Evolutionary conservation across 2,329 filamentous ascomycete species (phyloP).

Genomic region (Botrytis deweyae): DNA sequence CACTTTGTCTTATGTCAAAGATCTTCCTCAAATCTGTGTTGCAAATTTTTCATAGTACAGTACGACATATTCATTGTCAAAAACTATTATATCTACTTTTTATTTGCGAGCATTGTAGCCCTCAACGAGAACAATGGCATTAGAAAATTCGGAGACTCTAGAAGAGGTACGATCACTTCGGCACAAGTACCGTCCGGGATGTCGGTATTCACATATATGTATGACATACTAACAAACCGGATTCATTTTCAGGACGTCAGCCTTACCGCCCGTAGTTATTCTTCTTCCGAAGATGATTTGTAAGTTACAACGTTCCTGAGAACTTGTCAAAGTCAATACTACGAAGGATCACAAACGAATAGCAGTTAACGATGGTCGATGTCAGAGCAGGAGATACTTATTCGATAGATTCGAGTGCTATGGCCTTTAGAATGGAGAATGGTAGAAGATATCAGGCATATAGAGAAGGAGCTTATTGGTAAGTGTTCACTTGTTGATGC

Average conservation of each 20-base stretch:
- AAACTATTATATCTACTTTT: too few relatives aligned
- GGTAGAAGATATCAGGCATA: slow-evolving; percentile 50
- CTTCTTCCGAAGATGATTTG: slow-evolving; percentile 14
- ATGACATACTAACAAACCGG: not conserved
- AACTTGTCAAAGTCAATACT: not conserved
- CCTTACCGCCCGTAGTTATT: slow-evolving; percentile 1
- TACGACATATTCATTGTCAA: not conserved
- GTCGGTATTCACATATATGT: not conserved
- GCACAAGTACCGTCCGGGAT: not conserved
- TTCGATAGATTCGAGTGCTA: slow-evolving; percentile 41
- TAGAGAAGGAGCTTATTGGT: slow-evolving; percentile 44
- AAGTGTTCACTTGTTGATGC: not conserved
- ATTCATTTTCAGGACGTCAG: not conserved
- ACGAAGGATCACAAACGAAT: not conserved
- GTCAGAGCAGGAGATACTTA: slow-evolving; percentile 28
- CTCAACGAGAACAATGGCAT: not conserved
- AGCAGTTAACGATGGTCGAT: not conserved
- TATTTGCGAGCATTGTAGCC: not conserved
- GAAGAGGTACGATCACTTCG: slow-evolving; percentile 13
- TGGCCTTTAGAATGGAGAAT: slow-evolving; percentile 43
- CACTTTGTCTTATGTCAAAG: not conserved
- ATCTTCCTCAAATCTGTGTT: slow-evolving; percentile 1
- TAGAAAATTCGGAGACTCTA: not conserved
- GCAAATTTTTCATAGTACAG: not conserved
- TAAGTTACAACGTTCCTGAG: not conserved